Conservation (phyloP, 2,329 filamentous ascomycete genomes). For the Zasmidium cellare region DNA sequence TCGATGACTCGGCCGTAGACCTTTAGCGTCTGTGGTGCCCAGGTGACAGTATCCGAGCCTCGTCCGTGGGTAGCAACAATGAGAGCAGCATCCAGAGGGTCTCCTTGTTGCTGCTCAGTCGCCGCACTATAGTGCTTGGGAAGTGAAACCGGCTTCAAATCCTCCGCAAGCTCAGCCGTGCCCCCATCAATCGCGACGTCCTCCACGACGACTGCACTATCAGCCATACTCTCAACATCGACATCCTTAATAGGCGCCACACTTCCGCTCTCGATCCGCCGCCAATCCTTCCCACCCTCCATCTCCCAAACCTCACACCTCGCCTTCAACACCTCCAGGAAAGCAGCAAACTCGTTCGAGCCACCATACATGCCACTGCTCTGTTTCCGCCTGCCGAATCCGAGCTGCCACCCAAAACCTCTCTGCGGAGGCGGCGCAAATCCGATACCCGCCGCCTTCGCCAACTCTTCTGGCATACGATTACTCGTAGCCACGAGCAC, state of each 20-base stretch:
- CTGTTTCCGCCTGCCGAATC: conserved; percentile 32
- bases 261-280: conserved; percentile 57
- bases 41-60: conserved; percentile 29
- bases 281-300: conserved; percentile 69
- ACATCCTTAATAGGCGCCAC: conserved; percentile 23
- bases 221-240: conserved; percentile 21
- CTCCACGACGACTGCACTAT: conserved; percentile 5
- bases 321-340: conserved; percentile 73
- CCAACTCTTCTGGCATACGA: conserved; percentile 78
- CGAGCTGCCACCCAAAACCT: conserved; percentile 43
- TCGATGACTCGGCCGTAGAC: conserved; percentile 65
- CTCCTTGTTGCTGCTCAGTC: neutral
- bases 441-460: conserved; percentile 70
- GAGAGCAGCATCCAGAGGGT: conserved; percentile 18
- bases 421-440: conserved; percentile 58
- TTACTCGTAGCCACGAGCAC: conserved; percentile 80
- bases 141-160: conserved; percentile 7
- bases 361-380: conserved; percentile 56
- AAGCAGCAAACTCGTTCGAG: conserved; percentile 72
- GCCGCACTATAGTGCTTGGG: conserved; percentile 22
- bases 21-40: conserved; percentile 47
- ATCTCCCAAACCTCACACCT: conserved; percentile 84
- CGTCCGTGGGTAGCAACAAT: conserved; percentile 18
- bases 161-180: neutral
- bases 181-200: conserved; percentile 5